These are phyloP conservation scores for Tulasnella sp. DNA, from an alignment of 768 basidiomycete species.

Conservation along the genomic window DNA sequence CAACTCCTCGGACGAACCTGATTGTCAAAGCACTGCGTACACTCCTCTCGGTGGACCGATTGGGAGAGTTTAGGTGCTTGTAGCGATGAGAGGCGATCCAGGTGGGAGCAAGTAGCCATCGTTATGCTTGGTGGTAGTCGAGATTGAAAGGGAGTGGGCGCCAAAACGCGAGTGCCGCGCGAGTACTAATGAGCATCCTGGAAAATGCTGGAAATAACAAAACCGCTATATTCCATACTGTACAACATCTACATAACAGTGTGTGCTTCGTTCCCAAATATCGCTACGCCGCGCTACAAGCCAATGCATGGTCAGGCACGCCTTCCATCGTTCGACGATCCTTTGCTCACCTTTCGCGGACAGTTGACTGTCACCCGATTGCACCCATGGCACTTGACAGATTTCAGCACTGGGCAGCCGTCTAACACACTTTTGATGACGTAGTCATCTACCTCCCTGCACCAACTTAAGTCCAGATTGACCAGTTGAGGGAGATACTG, in stretches of 20 bases:
- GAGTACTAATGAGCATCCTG: neutral
- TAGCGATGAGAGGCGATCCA: constrained; percentile 47
- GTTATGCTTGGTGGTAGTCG: neutral
- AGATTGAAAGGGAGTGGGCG: neutral
- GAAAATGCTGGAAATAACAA: neutral
- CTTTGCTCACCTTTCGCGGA: constrained; percentile 45
- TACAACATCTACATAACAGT: constrained; percentile 3
- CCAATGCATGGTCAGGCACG: neutral
- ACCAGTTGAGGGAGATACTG: constrained; percentile 34
- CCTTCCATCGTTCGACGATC: neutral
- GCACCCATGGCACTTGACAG: constrained; percentile 55
- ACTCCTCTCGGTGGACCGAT: constrained; percentile 84
- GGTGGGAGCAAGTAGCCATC: constrained; percentile 50
- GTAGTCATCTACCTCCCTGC: constrained; percentile 77
- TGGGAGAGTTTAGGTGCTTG: constrained; percentile 60
- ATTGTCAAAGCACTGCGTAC: constrained; percentile 94
- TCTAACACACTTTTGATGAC: constrained; percentile 65
- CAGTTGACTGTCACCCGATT: constrained; percentile 47
- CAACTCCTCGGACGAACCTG: constrained; percentile 54
- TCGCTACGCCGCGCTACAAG: constrained; percentile 29
- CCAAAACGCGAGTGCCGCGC: neutral
- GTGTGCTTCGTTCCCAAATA: constrained; percentile 32
- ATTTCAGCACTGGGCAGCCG: constrained; percentile 41
- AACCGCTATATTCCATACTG: neutral
- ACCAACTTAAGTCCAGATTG: constrained; percentile 83